phyloP scores from a whole-genome alignment of 1,284 basidiomycete genomes.

The Pseudozyma pruni region DNA sequence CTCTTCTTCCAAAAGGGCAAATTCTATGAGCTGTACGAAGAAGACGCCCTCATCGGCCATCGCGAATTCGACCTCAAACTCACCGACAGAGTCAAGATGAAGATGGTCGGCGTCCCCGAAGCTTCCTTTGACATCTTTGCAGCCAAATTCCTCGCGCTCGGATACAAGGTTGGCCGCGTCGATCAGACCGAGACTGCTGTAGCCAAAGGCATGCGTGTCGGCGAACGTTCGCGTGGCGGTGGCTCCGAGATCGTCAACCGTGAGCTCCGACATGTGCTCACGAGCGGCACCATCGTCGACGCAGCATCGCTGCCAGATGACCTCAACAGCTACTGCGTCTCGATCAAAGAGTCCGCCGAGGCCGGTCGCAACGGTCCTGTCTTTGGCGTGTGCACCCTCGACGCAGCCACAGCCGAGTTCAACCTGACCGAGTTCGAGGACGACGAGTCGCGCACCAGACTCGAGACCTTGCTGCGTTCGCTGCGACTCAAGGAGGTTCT shows the following conservation, averaged over 20 bases:
- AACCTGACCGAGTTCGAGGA: slow-evolving; percentile 89
- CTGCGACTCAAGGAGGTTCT: slow-evolving; percentile 91
- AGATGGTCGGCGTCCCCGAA: slow-evolving; percentile 93
- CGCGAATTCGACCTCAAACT: slow-evolving; percentile 71
- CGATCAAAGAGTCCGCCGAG: slow-evolving; percentile 75
- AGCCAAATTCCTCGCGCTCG: slow-evolving; percentile 72
- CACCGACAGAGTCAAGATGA: slow-evolving; percentile 95
- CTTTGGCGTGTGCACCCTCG: slow-evolving; percentile 93
- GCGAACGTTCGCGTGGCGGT: slow-evolving; percentile 70
- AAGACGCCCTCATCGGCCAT: slow-evolving; percentile 68
- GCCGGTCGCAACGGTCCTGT: slow-evolving; percentile 54
- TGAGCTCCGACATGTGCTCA: slow-evolving; percentile 94
- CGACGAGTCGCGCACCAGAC: slow-evolving; percentile 87
- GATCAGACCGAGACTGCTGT: slow-evolving; percentile 95
- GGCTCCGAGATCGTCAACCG: slow-evolving; percentile 71
- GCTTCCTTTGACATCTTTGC: slow-evolving; percentile 79
- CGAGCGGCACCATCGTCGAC: slow-evolving; percentile 95
- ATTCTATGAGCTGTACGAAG: slow-evolving; percentile 68
- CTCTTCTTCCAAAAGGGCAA: slow-evolving; percentile 96
- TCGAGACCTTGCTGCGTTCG: slow-evolving; percentile 94
- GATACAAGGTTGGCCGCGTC: slow-evolving; percentile 94
- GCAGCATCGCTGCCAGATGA: slow-evolving; percentile 88
- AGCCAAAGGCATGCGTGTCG: slow-evolving; percentile 73
- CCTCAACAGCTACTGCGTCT: slow-evolving; percentile 92
- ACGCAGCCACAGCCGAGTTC: slow-evolving; percentile 96